phyloP scores from a whole-genome alignment of 2,329 filamentous ascomycete genomes.

The Beauveria scarabaeidicola region DNA sequence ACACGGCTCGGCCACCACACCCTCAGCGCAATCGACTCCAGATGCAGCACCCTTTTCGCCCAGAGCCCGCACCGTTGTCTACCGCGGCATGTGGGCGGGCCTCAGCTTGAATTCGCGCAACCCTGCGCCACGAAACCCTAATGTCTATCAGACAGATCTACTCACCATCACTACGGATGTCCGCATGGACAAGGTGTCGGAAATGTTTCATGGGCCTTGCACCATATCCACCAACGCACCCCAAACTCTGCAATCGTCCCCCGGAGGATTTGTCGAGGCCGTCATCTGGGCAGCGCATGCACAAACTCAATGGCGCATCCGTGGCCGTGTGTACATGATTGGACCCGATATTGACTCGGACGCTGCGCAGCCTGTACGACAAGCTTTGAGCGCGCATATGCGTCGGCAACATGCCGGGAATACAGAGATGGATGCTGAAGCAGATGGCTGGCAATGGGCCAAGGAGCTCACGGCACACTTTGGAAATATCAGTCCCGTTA shows the following conservation, averaged over 20 bases:
- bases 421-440: neutral
- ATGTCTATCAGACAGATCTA: constrained; percentile 63
- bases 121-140: constrained; percentile 61
- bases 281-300: constrained; percentile 69
- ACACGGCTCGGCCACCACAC: constrained; percentile 3
- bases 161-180: constrained; percentile 80
- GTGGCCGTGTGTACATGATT: constrained; percentile 67
- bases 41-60: constrained; percentile 38
- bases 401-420: constrained; percentile 23
- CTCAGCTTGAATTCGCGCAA: constrained; percentile 67
- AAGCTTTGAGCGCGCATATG: constrained; percentile 56
- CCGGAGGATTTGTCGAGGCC: constrained; percentile 68
- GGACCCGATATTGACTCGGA: constrained; percentile 54
- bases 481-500: constrained; percentile 73
- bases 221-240: neutral
- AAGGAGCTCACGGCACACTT: constrained; percentile 80
- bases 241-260: constrained; percentile 34
- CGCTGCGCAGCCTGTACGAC: constrained; percentile 42
- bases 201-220: constrained; percentile 50
- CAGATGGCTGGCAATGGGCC: constrained; percentile 60
- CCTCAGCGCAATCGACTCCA: constrained; percentile 24
- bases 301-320: constrained; percentile 76
- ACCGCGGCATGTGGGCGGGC: constrained; percentile 72
- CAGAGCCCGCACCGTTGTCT: constrained; percentile 72
- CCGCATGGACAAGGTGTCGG: constrained; percentile 73